A percentile compares a stretch with the other conserved stretches of the same genome.
phyloP scores from a whole-genome alignment of 169 alveolate genomes.

The Eimeria praecox region DNA sequence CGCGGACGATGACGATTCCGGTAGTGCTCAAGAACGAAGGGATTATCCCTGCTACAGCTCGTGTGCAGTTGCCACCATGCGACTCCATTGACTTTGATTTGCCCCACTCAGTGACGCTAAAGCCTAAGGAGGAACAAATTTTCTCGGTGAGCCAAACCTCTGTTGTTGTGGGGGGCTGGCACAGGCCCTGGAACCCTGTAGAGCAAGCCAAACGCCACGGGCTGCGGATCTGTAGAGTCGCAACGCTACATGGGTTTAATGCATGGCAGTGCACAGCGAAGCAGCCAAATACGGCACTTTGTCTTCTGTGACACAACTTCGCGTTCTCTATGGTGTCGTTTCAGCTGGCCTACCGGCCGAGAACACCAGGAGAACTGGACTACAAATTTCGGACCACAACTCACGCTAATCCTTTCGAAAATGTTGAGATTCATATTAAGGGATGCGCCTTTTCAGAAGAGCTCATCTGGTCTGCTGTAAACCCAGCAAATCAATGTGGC shows the following conservation, averaged over 20 bases:
- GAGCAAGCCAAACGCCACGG: background rate
- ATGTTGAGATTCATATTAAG: conserved; percentile 19
- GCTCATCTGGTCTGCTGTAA: conserved; percentile 61
- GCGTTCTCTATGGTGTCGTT: background rate
- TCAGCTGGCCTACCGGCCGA: conserved; percentile 70
- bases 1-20: conserved; percentile 86
- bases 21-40: conserved; percentile 90
- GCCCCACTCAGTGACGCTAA: conserved; percentile 79
- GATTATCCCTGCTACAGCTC: conserved; percentile 89
- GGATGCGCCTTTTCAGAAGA: conserved; percentile 61
- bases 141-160: conserved; percentile 70
- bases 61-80: conserved; percentile 71
- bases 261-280: background rate
- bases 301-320: background rate
- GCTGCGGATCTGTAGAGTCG: background rate
- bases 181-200: background rate
- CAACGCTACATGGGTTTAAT: background rate
- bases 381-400: conserved; percentile 80
- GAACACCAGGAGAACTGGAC: conserved; percentile 74
- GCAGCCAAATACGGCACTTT: background rate
- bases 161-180: background rate
- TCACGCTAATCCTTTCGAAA: conserved; percentile 84
- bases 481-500: background rate
- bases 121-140: conserved; percentile 74
- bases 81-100: conserved; percentile 74